Conservation (phyloP, 352 stramenopile genomes). For the Elongisporangium undulatum region DNA sequence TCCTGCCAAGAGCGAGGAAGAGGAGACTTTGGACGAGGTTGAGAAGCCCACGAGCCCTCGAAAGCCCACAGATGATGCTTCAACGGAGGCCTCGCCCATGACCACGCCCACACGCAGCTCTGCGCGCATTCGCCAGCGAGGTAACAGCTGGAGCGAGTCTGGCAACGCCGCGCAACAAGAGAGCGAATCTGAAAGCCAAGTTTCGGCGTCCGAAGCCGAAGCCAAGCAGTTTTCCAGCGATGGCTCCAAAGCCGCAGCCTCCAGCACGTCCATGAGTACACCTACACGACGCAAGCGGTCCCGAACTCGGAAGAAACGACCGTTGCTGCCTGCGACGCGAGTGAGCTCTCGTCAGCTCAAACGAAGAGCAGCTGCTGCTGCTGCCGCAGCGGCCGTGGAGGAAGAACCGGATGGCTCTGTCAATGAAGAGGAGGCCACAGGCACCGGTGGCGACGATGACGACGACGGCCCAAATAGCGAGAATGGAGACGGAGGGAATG, state of each 20-base stretch:
- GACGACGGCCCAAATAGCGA: conserved; percentile 26
- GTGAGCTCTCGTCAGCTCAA: conserved; percentile 69
- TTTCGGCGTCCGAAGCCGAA: conserved; percentile 48
- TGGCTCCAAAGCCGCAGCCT: conserved; percentile 9
- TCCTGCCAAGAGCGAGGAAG: conserved; percentile 1
- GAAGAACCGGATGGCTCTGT: conserved; percentile 11
- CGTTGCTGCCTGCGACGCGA: conserved; percentile 45
- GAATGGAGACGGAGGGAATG: conserved; percentile 13
- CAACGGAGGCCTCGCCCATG: conserved; percentile 5
- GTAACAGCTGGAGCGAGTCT: conserved; percentile 36
- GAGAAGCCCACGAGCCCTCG: conserved; percentile 6
- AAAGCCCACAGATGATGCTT: conserved; percentile 7
- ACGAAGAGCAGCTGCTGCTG: conserved; percentile 30
- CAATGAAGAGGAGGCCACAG: conserved; percentile 13
- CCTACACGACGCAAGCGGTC: conserved; percentile 16
- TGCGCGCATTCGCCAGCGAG: conserved; percentile 41
- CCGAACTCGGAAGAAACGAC: conserved; percentile 36
- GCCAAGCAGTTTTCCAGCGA: conserved; percentile 7
- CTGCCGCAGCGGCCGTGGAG: conserved; percentile 24
- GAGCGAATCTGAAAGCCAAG: conserved; percentile 57
- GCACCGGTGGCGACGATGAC: conserved; percentile 23
- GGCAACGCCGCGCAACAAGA: conserved; percentile 39
- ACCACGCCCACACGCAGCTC: conserved; percentile 48
- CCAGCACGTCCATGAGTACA: conserved; percentile 9
- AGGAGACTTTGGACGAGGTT: conserved; percentile 1